Base-by-base conservation (phyloP, 2,329 filamentous ascomycete species). In the Lasiodiplodia sp. region DNA sequence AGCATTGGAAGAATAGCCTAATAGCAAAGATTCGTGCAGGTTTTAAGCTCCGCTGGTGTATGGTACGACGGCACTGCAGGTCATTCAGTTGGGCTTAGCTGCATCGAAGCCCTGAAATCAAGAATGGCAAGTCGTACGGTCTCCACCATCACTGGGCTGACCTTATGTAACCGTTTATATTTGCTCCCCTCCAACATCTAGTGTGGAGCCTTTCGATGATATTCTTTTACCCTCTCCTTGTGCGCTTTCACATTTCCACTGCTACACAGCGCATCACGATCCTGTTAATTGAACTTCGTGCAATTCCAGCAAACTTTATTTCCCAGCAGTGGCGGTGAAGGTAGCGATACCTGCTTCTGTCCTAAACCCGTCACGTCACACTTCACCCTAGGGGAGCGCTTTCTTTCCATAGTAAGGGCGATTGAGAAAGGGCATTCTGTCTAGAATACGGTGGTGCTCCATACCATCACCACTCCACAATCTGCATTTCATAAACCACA, bases 51-150 rank as follows among this genome's bases (percentile, higher is more conserved):
- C 21, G n/a, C 6, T 51, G n/a, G 1, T 51, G 14, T 51, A 51
- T n/a, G 47, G 1, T n/a, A 4, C 47, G 47, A 51, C n/a, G 47
- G 47, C 47, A 51, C 6, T 23, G 47, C 21, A 51, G 21, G 47
- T 51, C 18, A n/a, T 51, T 14, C 21, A 23, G 10, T 51, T 51
- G 38, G 47, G 47, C 47, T 51, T n/a, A 25, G 21, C 47, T 51
- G 47, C 47, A 23, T 51, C 47, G 47, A 51, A 25, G n/a, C 47
- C 47, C n/a, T 18, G 47, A 51, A 51, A 21, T 51, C 47, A 51
- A 51, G 47, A 16, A 51, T 51, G 47, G 47, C 47, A 51, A 51
- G 47, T 21, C 47, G 47, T 51, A 51, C 47, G 47, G 47, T 51
- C 47, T 51, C 11, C 21, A 51, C 47, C 47, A 51, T 51, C 47